Conservation (phyloP, 495 filamentous ascomycete species). For the Lophiostoma macrostomum region DNA sequence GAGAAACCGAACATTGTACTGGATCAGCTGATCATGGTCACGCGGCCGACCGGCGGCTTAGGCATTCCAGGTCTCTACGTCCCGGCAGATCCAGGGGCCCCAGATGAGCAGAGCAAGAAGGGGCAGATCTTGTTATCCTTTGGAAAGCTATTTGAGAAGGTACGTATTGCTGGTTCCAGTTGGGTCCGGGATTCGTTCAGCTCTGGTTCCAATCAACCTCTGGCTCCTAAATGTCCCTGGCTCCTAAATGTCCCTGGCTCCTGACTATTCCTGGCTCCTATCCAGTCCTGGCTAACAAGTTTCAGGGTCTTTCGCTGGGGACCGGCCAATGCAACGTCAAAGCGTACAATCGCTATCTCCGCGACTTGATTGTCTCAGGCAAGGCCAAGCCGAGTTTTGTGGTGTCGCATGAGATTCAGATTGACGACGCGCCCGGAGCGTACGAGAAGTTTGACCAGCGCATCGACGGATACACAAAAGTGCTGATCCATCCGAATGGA, state of each 20-base stretch:
- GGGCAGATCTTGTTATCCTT: conserved; percentile 57
- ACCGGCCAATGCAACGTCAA: conserved; percentile 63
- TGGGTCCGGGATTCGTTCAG: background rate
- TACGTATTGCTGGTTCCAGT: conserved; percentile 15
- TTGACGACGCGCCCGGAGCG: conserved; percentile 58
- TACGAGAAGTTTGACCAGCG: conserved; percentile 70
- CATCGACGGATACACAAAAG: conserved; percentile 52
- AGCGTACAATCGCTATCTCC: conserved; percentile 55
- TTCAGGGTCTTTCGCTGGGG: conserved; percentile 47
- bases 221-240: too few relatives aligned
- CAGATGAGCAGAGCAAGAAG: conserved; percentile 27
- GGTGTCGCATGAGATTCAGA: conserved; percentile 53
- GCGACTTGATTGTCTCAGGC: conserved; percentile 57
- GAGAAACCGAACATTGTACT: conserved; percentile 44
- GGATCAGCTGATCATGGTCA: conserved; percentile 42
- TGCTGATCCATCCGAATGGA: conserved; percentile 41
- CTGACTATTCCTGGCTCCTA: background rate
- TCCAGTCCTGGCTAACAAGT: background rate
- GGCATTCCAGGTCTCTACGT: conserved; percentile 44
- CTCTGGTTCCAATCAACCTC: too few relatives aligned
- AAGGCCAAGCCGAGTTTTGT: conserved; percentile 58
- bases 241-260: too few relatives aligned
- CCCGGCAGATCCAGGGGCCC: conserved; percentile 39
- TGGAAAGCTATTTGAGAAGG: conserved; percentile 62
- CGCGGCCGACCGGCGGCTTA: conserved; percentile 39